Conservation (phyloP, 345 rosid genomes). For the Reutealis trisperma region DNA sequence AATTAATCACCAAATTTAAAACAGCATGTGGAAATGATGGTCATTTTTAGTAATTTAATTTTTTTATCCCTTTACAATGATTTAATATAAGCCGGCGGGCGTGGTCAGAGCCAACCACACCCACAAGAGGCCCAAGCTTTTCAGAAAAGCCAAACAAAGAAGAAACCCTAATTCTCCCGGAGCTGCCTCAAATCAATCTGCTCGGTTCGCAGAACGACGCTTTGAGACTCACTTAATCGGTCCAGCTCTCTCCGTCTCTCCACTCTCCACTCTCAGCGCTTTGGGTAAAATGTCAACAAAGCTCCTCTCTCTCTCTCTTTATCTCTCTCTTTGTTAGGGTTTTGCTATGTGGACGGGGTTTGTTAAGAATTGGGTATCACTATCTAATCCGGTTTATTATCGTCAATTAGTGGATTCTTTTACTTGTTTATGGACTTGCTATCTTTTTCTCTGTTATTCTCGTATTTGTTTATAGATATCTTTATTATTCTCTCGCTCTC, state of each 20-base stretch:
- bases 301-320: not conserved
- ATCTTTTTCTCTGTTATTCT: too few relatives aligned
- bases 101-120: not conserved
- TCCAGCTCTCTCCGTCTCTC: not conserved
- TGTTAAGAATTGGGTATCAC: not conserved
- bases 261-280: not conserved
- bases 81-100: not conserved
- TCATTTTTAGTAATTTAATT: too few relatives aligned
- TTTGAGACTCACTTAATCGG: too few relatives aligned
- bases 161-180: conserved; percentile 1
- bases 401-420: not conserved
- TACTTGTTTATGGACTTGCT: too few relatives aligned
- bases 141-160: not conserved
- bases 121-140: not conserved
- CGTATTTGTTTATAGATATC: too few relatives aligned
- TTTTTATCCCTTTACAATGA: too few relatives aligned
- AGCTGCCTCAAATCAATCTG: not conserved
- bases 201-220: not conserved
- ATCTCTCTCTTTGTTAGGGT: not conserved
- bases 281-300: conserved; percentile 4
- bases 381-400: not conserved
- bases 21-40: too few relatives aligned
- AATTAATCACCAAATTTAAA: too few relatives aligned
- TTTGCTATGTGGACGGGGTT: not conserved
- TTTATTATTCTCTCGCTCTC: not conserved